Conservation (phyloP, 306 rosid genomes). For the Purshia tridentata region DNA sequence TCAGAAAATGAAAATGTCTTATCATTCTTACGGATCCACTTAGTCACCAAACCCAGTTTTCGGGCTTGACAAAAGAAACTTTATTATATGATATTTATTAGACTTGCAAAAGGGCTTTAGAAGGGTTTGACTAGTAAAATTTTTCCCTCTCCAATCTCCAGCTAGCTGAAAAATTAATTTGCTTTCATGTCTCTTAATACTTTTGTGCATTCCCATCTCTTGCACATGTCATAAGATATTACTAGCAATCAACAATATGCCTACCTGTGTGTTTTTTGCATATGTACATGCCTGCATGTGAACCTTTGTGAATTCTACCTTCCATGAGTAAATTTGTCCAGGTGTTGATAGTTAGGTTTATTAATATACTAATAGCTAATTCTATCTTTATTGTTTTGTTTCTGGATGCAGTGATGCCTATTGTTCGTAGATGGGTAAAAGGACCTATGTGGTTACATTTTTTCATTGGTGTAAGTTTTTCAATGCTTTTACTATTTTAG, state of each 20-base stretch:
- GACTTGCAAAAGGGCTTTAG: neutral
- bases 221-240: neutral
- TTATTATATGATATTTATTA: neutral
- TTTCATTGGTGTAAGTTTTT: slow-evolving; percentile 75
- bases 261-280: neutral
- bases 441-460: slow-evolving; percentile 98
- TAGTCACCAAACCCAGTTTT: neutral
- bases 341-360: neutral
- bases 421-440: slow-evolving; percentile 56
- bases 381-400: slow-evolving; percentile 16
- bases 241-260: neutral
- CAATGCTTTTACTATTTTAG: slow-evolving; percentile 2
- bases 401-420: slow-evolving; percentile 78
- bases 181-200: neutral
- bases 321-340: neutral
- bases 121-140: neutral
- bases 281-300: neutral
- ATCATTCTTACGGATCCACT: neutral
- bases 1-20: neutral
- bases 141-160: neutral
- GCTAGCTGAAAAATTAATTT: neutral
- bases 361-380: neutral
- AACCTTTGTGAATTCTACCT: neutral
- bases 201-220: neutral
- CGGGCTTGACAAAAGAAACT: neutral